Conservation (phyloP, 2,329 filamentous ascomycete species). For the Cordyceps pruinosa region DNA sequence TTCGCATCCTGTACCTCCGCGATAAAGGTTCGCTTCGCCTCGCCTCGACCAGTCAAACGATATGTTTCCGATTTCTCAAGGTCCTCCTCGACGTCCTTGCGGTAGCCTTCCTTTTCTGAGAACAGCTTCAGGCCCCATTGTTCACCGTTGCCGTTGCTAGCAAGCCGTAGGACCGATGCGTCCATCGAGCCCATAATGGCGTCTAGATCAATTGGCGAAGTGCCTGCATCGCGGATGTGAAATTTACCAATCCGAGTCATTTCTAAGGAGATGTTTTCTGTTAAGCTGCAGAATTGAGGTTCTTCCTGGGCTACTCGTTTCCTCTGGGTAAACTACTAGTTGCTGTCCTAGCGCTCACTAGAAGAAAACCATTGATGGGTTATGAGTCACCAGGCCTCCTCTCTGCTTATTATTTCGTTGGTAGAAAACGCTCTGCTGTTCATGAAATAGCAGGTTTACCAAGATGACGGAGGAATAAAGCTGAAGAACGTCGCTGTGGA, state of each 20-base stretch:
- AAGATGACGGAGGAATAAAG: no score
- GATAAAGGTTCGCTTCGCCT: neutral
- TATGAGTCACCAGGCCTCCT: no score
- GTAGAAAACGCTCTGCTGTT: no score
- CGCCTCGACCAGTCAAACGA: neutral
- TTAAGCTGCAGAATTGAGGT: neutral
- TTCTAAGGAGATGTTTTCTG: neutral
- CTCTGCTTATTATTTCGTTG: no score
- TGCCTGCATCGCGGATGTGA: neutral
- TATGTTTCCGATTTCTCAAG: neutral
- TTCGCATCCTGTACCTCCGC: neutral
- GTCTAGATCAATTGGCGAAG: neutral
- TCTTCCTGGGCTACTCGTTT: no score
- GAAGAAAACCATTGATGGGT: no score
- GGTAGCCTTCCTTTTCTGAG: neutral
- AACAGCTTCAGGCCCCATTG: slow-evolving; percentile 4
- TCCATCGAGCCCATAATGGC: slow-evolving; percentile 4
- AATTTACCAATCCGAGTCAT: neutral
- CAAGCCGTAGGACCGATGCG: neutral
- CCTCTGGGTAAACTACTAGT: no score
- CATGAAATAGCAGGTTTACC: no score
- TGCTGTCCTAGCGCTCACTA: no score
- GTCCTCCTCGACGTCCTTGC: neutral
- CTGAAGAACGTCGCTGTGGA: no score
- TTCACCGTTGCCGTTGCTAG: neutral